A percentile compares a stretch with the other conserved stretches of the same genome.
phyloP scores from a whole-genome alignment of 345 rosid species.

The Turritis glabra region DNA sequence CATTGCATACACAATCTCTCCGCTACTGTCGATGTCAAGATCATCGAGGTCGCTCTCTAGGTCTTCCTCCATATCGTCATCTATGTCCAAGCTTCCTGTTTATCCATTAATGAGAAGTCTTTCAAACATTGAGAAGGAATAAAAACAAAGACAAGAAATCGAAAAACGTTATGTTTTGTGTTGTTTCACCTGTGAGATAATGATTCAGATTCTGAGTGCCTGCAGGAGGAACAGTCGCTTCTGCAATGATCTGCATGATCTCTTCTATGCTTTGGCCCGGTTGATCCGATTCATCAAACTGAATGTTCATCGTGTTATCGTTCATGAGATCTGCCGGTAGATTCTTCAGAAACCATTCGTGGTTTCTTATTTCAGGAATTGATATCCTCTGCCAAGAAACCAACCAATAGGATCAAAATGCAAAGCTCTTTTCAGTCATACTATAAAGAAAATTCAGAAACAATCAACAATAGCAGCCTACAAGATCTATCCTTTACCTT shows the following conservation, averaged over 20 bases:
- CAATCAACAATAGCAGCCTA: neutral
- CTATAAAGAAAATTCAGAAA: neutral
- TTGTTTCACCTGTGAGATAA: slow-evolving; percentile 50
- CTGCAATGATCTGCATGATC: slow-evolving; percentile 94
- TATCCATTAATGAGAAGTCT: neutral
- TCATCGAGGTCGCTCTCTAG: slow-evolving; percentile 79
- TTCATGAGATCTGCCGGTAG: slow-evolving; percentile 85
- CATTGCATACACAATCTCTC: slow-evolving; percentile 92
- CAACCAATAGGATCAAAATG: neutral
- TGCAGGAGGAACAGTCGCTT: slow-evolving; percentile 89
- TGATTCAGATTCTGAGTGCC: slow-evolving; percentile 67
- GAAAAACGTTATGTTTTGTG: neutral
- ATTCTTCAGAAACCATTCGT: slow-evolving; percentile 95
- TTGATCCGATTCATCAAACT: slow-evolving; percentile 84
- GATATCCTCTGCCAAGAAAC: slow-evolving; percentile 69
- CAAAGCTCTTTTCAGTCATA: neutral
- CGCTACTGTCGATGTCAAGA: slow-evolving; percentile 93
- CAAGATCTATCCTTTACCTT: slow-evolving; percentile 40
- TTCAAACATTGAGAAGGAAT: neutral
- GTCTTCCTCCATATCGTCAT: slow-evolving; percentile 98
- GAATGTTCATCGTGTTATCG: slow-evolving; percentile 50
- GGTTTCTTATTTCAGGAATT: slow-evolving; percentile 83
- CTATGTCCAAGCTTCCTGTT: slow-evolving; percentile 77
- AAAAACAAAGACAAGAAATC: neutral
- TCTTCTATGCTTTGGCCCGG: slow-evolving; percentile 80